Evolutionary conservation across 805 yeast genomes (phyloP).

Genomic region (Naumovozyma castellii): DNA sequence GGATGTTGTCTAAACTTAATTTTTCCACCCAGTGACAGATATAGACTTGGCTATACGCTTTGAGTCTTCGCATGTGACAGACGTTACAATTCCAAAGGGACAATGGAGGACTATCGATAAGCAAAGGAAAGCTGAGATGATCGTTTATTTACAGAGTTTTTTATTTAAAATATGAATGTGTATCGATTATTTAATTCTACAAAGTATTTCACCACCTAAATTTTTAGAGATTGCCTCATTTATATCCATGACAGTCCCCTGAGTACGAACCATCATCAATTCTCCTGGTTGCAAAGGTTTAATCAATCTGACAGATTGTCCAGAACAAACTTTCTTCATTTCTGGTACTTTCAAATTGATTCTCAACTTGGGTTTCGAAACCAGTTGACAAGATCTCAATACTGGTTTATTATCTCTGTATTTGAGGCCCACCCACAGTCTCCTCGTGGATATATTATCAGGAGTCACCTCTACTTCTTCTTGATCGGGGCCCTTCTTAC

Average conservation of each 20-base stretch:
- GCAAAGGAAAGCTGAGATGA: too few species aligned
- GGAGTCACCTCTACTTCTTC: slow-evolving; percentile 70
- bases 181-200: slow-evolving; percentile 48
- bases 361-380: slow-evolving; percentile 78
- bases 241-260: slow-evolving; percentile 55
- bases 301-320: slow-evolving; percentile 63
- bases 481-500: slow-evolving; percentile 73
- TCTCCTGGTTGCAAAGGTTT: slow-evolving; percentile 86
- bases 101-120: too few species aligned
- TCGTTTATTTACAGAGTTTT: neutral
- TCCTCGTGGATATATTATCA: slow-evolving; percentile 74
- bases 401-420: slow-evolving; percentile 77
- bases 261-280: slow-evolving; percentile 57
- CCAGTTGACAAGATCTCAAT: slow-evolving; percentile 55
- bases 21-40: too few species aligned
- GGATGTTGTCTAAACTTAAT: neutral
- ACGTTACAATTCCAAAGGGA: too few species aligned
- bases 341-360: slow-evolving; percentile 56
- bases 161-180: neutral
- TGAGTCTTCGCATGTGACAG: too few species aligned
- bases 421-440: slow-evolving; percentile 87
- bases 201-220: slow-evolving; percentile 63
- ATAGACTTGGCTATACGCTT: too few species aligned
- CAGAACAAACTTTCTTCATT: slow-evolving; percentile 63
- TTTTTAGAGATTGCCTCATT: slow-evolving; percentile 77